These are phyloP conservation scores for Stagonosporopsis chrysanthemi DNA, from an alignment of 2,329 filamentous ascomycete species.

Conservation along the genomic window DNA sequence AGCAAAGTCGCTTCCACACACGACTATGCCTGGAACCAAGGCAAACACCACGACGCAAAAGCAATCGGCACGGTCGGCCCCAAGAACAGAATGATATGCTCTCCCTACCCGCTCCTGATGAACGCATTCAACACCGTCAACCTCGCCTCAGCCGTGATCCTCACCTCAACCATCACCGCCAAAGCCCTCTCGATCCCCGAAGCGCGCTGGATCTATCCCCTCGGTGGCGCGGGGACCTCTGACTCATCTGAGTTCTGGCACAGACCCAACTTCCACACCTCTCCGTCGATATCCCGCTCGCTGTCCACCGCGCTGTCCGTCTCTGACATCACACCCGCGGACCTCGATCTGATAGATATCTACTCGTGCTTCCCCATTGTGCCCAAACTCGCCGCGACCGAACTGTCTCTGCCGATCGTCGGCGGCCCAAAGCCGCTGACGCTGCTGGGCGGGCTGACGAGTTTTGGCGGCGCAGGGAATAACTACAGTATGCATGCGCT, in stretches of 20 bases:
- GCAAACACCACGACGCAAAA: conserved; percentile 56
- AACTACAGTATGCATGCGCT: conserved; percentile 73
- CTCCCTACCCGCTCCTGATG: conserved; percentile 73
- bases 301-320: conserved; percentile 62
- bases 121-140: conserved; percentile 76
- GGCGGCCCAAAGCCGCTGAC: conserved; percentile 61
- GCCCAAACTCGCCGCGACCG: conserved; percentile 69
- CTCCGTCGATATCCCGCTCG: conserved; percentile 65
- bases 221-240: conserved; percentile 68
- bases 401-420: conserved; percentile 62
- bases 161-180: conserved; percentile 66
- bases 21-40: conserved; percentile 65
- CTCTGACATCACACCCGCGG: conserved; percentile 56
- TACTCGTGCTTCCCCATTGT: conserved; percentile 76
- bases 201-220: conserved; percentile 68
- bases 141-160: conserved; percentile 65
- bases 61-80: conserved; percentile 62
- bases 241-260: conserved; percentile 70
- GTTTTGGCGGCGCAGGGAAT: conserved; percentile 74
- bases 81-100: conserved; percentile 72
- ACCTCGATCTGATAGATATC: conserved; percentile 69
- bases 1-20: conserved; percentile 63
- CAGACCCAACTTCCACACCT: conserved; percentile 64
- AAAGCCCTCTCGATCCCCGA: conserved; percentile 61
- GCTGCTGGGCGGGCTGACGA: conserved; percentile 70